Evolutionary conservation across 768 basidiomycete species (phyloP).

Genomic region (Macrolepiota albuminosa): DNA sequence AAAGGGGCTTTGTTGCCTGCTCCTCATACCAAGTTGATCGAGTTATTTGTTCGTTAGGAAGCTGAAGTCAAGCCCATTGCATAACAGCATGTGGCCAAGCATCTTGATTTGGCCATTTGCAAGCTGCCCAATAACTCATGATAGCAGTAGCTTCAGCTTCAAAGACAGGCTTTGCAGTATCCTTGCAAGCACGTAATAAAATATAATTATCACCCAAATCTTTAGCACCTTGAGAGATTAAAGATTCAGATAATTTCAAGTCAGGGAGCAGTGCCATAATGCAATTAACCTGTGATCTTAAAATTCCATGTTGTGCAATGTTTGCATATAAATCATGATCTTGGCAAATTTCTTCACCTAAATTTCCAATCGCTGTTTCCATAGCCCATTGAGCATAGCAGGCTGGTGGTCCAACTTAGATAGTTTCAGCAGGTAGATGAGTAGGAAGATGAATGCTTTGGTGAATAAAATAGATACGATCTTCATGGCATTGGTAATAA

Average conservation of each 20-base stretch:
- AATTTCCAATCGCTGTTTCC: not conserved
- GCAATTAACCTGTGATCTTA: not conserved
- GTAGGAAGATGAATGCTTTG: slow-evolving; percentile 6
- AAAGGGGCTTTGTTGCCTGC: too few relatives aligned
- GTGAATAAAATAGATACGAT: slow-evolving; percentile 7
- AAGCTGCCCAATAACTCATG: not conserved
- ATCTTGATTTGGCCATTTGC: slow-evolving; percentile 13
- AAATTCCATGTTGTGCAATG: not conserved
- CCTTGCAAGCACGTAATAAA: slow-evolving; percentile 12
- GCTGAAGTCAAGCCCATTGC: not conserved
- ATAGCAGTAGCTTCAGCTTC: slow-evolving; percentile 10
- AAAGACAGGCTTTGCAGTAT: slow-evolving; percentile 10
- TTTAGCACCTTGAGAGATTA: not conserved
- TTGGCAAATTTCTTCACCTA: not conserved
- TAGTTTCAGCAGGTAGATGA: slow-evolving; percentile 3
- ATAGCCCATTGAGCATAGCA: not conserved
- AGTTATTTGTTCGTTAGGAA: not conserved
- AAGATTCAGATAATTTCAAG: slow-evolving; percentile 14
- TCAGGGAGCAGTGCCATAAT: not conserved
- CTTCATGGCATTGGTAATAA: not conserved
- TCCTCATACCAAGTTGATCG: not conserved
- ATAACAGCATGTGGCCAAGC: slow-evolving; percentile 4
- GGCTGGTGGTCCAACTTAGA: not conserved
- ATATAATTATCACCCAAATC: slow-evolving; percentile 12
- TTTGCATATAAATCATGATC: not conserved